Base-by-base conservation (phyloP, 2,329 filamentous ascomycete genomes). In the Aureobasidium sp. region DNA sequence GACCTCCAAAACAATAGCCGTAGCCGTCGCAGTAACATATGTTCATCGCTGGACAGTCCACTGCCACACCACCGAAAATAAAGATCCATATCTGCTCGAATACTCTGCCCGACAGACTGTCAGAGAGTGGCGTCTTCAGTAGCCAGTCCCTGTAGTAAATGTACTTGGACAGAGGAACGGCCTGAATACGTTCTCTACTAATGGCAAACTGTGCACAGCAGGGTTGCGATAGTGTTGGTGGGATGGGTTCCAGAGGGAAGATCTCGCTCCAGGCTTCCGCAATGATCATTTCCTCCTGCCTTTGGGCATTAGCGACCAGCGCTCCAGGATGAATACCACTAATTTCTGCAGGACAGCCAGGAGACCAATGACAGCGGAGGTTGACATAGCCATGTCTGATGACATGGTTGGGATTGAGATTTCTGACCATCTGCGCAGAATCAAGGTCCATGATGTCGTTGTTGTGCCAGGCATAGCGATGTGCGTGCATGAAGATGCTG, bases 1-100 rank as follows among this genome's bases (percentile, higher is more conserved):
- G 74, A 4, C 76, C 77, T 12, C 79, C 82, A 65, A 86, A 87
- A 68, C 85, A 87, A 10, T 83, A 72, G 1, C 85, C 85, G 55
- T 81, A 87, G 6, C 82, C 84, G 64, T 87, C 84, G 69, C 85
- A 87, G 64, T 85, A 84, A 72, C 85, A 87, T 0, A 81, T 71
- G 62, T 81, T 77, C 72, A 84, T 81, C 50, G 74, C 72, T 0
- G 81, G 80, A 66, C 82, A 84, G 59, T 77, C 75, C 10, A 79
- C 70, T 5, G 77, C 74, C 17, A 75, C 64, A 1, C 79, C 81
- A 0, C 82, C 82, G 69, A 86, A 87, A 15, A 87, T 77, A 63
- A 80, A 83, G 63, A 86, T 83, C 84, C 84, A 87, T 1, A 85
- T 72, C 68, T 87, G 86, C 69, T 87, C 84, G 76, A 83, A 86